These are phyloP conservation scores for Sechiopsis laciniata DNA, from an alignment of 306 rosid species.

Conservation along the genomic window DNA sequence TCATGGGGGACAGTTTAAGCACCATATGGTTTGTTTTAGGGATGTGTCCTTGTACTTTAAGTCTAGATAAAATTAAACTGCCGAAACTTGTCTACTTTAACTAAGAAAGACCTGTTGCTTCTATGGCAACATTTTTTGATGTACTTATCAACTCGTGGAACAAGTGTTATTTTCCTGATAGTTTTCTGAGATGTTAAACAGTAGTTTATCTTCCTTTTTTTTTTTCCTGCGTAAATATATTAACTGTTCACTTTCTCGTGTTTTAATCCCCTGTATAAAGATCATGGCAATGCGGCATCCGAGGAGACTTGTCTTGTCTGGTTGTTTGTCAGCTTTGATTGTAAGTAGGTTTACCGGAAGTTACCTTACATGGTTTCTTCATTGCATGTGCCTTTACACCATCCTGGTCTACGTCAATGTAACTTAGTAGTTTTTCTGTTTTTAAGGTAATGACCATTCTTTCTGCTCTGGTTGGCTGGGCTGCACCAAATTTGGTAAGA, in stretches of 20 bases:
- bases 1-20: background rate
- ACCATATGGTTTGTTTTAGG: background rate
- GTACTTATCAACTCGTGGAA: background rate
- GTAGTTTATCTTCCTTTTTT: background rate
- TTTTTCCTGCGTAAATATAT: background rate
- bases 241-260: slow-evolving; percentile 22
- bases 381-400: background rate
- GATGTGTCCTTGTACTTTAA: background rate
- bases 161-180: background rate
- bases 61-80: background rate
- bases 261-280: slow-evolving; percentile 40
- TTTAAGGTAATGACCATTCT: slow-evolving; percentile 89
- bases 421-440: slow-evolving; percentile 25
- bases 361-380: background rate
- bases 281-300: slow-evolving; percentile 95
- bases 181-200: background rate
- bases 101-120: background rate
- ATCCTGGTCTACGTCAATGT: background rate
- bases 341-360: slow-evolving; percentile 40
- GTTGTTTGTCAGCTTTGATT: slow-evolving; percentile 74
- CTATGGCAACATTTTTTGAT: background rate
- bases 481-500: slow-evolving; percentile 89
- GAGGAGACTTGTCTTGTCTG: slow-evolving; percentile 71
- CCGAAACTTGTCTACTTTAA: background rate
- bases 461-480: slow-evolving; percentile 90